A percentile compares a stretch with the other conserved stretches of the same genome.
Evolutionary conservation across 2,329 filamentous ascomycete species (phyloP).

Genomic region (Metarhizium anisopliae): DNA sequence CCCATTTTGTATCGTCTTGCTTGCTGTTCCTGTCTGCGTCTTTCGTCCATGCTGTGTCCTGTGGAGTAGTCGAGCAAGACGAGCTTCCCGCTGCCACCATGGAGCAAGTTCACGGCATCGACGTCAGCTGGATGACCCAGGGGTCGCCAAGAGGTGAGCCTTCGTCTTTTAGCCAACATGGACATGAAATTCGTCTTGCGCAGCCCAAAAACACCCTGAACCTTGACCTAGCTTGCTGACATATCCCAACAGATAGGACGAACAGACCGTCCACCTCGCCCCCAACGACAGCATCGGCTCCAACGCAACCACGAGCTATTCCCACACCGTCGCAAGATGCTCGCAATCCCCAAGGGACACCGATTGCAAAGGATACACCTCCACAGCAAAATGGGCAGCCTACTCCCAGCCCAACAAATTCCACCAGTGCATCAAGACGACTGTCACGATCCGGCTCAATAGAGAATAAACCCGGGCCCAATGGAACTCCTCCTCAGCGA

Average conservation of each 20-base stretch:
- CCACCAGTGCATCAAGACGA: slow-evolving; percentile 15
- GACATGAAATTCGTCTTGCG: background rate
- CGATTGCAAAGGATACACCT: slow-evolving; percentile 12
- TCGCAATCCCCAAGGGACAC: slow-evolving; percentile 18
- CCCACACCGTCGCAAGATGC: slow-evolving; percentile 18
- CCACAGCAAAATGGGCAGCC: slow-evolving; percentile 10
- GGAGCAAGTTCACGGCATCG: slow-evolving; percentile 74
- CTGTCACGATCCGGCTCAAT: slow-evolving; percentile 25
- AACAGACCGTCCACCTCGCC: slow-evolving; percentile 20
- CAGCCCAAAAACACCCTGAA: background rate
- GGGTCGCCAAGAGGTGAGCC: slow-evolving; percentile 66
- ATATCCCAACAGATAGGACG: slow-evolving; percentile 19
- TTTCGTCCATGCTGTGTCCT: slow-evolving; percentile 1
- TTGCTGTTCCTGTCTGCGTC: background rate
- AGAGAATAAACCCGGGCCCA: slow-evolving; percentile 20
- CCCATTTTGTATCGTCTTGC: background rate
- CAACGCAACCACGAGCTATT: slow-evolving; percentile 23
- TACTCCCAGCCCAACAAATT: slow-evolving; percentile 15
- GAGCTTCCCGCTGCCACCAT: slow-evolving; percentile 35
- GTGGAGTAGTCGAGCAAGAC: background rate
- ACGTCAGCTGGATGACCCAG: slow-evolving; percentile 84
- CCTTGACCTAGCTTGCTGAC: background rate
- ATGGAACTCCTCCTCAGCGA: slow-evolving; percentile 33
- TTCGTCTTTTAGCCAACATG: slow-evolving; percentile 4
- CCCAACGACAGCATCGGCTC: slow-evolving; percentile 13